These are phyloP conservation scores for Penicillium sp. DNA, from an alignment of 2,329 filamentous ascomycete species.

Conservation along the genomic window DNA sequence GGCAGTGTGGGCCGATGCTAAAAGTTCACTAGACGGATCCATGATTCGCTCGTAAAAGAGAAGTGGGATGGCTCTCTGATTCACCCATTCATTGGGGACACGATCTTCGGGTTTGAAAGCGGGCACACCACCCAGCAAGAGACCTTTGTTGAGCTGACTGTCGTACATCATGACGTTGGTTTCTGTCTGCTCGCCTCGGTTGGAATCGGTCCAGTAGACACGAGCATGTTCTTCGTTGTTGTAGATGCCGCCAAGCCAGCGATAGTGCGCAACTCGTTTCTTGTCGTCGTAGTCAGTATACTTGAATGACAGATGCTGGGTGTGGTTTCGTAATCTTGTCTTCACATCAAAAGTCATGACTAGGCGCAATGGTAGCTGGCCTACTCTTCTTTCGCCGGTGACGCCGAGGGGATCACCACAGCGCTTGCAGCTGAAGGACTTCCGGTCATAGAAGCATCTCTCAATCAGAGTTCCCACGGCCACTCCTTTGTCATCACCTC, in stretches of 20 bases:
- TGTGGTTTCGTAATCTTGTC: conserved; percentile 23
- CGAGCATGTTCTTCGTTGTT: conserved; percentile 20
- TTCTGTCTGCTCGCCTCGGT: conserved; percentile 26
- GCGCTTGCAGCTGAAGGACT: conserved; percentile 1
- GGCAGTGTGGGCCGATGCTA: conserved; percentile 16
- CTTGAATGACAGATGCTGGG: conserved; percentile 25
- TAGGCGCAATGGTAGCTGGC: conserved; percentile 32
- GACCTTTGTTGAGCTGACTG: conserved; percentile 22
- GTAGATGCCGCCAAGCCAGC: conserved; percentile 44
- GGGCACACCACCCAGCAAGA: conserved; percentile 29
- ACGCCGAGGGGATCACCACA: conserved; percentile 11
- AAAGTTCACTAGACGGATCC: conserved; percentile 21
- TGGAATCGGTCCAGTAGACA: conserved; percentile 35
- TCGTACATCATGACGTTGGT: conserved; percentile 35
- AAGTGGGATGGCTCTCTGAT: conserved; percentile 23
- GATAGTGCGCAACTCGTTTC: conserved; percentile 28
- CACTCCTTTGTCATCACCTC: conserved; percentile 18
- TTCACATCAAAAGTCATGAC: conserved; percentile 22
- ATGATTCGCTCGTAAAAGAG: conserved; percentile 39
- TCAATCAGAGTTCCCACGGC: conserved; percentile 20
- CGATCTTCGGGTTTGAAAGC: conserved; percentile 14
- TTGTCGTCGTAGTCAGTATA: conserved; percentile 23
- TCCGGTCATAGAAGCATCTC: conserved; percentile 16
- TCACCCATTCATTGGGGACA: conserved; percentile 29
- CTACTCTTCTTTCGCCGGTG: conserved; percentile 14